Evolutionary conservation across 495 filamentous ascomycete species (phyloP).

Genomic region (Hypoxylon perforatum): DNA sequence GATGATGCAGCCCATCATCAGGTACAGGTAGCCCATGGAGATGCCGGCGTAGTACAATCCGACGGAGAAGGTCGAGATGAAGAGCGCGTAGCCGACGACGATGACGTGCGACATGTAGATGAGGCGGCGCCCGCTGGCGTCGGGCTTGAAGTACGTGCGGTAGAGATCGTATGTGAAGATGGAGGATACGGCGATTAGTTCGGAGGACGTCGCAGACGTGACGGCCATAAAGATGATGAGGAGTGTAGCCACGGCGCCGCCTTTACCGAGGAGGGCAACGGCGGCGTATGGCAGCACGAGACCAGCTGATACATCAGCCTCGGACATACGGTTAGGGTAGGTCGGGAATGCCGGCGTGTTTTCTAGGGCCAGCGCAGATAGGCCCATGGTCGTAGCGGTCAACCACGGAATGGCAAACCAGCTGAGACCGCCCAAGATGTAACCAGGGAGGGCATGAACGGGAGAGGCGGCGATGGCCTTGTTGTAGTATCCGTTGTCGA

Average conservation of each 20-base stretch:
- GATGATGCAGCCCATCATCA: constrained; percentile 94
- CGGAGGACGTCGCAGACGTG: constrained; percentile 87
- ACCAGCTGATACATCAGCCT: constrained; percentile 83
- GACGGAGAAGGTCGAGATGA: constrained; percentile 87
- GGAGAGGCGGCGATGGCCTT: constrained; percentile 94
- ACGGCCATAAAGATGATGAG: constrained; percentile 97
- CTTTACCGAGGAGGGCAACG: constrained; percentile 87
- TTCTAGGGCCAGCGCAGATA: constrained; percentile 88
- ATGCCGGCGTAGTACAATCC: constrained; percentile 76
- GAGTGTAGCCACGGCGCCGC: constrained; percentile 84
- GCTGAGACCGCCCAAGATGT: constrained; percentile 87
- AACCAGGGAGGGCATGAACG: constrained; percentile 90
- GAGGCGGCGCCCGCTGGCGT: constrained; percentile 77
- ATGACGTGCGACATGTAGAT: constrained; percentile 87
- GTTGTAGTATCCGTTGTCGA: constrained; percentile 89
- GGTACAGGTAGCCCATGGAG: constrained; percentile 71
- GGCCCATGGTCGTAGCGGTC: constrained; percentile 90
- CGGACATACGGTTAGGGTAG: constrained; percentile 76
- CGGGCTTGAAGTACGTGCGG: constrained; percentile 72
- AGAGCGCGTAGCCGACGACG: constrained; percentile 79
- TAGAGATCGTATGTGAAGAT: constrained; percentile 96
- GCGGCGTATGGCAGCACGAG: constrained; percentile 90
- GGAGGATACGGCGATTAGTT: constrained; percentile 91
- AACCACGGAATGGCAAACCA: constrained; percentile 99
- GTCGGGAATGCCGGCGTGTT: constrained; percentile 77